phyloP scores from a whole-genome alignment of 2,329 filamentous ascomycete species.

The Fusarium stilboides region DNA sequence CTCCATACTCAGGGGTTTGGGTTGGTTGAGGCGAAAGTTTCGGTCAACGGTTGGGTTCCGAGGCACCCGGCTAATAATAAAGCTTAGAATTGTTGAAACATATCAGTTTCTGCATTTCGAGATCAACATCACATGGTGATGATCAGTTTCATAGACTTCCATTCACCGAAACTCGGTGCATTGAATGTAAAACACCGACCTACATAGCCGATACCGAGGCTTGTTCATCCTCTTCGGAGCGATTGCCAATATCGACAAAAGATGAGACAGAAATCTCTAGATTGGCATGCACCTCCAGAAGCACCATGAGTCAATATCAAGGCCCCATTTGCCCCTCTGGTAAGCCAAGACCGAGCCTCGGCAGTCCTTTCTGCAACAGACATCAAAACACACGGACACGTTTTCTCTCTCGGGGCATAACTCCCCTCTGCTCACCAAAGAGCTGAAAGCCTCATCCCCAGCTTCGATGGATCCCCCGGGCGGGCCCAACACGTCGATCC shows the following conservation, averaged over 20 bases:
- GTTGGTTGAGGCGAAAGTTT: neutral
- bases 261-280: neutral
- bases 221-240: conserved; percentile 11
- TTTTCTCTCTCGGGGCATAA: conserved; percentile 17
- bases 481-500: conserved; percentile 33
- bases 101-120: neutral
- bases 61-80: neutral
- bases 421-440: neutral
- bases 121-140: conserved; percentile 3
- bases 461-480: conserved; percentile 21
- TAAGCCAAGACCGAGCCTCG: conserved; percentile 26
- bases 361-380: neutral
- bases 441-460: conserved; percentile 31
- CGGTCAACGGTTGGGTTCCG: conserved; percentile 13
- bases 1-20: neutral
- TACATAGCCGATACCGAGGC: neutral
- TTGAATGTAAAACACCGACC: neutral
- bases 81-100: neutral
- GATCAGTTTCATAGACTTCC: neutral
- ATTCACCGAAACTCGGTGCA: neutral
- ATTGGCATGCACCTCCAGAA: neutral
- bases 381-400: conserved; percentile 5
- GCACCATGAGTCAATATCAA: conserved; percentile 17
- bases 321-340: conserved; percentile 28
- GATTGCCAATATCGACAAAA: conserved; percentile 24